Evolutionary conservation across 129 eudicot species (phyloP).

Genomic region (Dittrichia graveolens): DNA sequence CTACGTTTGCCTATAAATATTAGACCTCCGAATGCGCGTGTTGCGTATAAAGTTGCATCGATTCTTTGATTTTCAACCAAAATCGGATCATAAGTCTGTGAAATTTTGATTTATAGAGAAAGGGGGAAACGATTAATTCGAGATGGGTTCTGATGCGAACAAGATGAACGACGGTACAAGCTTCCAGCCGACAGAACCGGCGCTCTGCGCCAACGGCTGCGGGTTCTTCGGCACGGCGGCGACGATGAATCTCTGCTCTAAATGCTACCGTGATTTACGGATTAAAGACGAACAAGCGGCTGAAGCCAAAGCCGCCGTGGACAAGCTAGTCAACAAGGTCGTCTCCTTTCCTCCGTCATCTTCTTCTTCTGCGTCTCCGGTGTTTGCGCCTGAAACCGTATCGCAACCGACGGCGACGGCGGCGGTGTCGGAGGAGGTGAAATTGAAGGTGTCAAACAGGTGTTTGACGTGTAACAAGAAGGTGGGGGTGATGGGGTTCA

Average conservation of each 20-base stretch:
- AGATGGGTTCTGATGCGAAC: constrained; percentile 63
- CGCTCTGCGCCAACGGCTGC: constrained; percentile 73
- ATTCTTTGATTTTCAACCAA: background rate
- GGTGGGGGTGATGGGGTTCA: constrained; percentile 67
- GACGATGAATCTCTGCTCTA: constrained; percentile 69
- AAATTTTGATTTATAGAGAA: background rate
- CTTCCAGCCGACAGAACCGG: constrained; percentile 56
- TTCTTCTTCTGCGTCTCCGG: background rate
- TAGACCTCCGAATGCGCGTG: too few relatives aligned
- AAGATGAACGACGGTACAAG: constrained; percentile 59
- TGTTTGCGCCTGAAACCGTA: background rate
- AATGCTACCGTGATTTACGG: constrained; percentile 54
- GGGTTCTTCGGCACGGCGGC: constrained; percentile 80
- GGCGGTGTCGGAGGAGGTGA: constrained; percentile 29
- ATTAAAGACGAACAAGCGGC: constrained; percentile 51
- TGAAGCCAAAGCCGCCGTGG: constrained; percentile 52
- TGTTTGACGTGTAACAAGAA: constrained; percentile 64
- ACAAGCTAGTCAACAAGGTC: constrained; percentile 34
- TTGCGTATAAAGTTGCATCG: background rate
- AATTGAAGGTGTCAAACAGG: constrained; percentile 37
- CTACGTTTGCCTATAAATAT: constrained; percentile 9
- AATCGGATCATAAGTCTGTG: background rate
- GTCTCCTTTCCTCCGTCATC: background rate
- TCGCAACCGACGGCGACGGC: constrained; percentile 6
- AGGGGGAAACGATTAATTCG: background rate